Conservation (phyloP, 441 rosid species). For the Populus trichocarpa region DNA sequence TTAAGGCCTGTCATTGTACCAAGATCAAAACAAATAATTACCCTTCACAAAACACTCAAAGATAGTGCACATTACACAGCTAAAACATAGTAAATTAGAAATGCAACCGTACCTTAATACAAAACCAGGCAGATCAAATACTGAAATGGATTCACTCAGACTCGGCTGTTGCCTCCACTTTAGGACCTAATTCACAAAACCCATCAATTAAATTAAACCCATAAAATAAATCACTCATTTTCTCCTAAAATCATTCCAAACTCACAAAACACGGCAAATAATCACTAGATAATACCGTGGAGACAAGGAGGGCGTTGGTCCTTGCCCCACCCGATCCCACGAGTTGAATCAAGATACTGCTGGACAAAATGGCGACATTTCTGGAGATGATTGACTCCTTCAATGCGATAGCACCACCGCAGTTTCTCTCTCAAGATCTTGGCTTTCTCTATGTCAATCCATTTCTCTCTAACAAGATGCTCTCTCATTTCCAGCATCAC, state of each 20-base stretch:
- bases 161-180: constrained; percentile 23
- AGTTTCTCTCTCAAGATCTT: constrained; percentile 89
- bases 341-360: constrained; percentile 90
- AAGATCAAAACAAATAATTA: not conserved
- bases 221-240: not conserved
- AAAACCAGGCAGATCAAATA: not conserved
- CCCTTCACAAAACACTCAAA: not conserved
- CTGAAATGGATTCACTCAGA: constrained; percentile 12
- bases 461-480: constrained; percentile 89
- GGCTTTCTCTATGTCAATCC: constrained; percentile 97
- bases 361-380: constrained; percentile 91
- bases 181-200: constrained; percentile 24
- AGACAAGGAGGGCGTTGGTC: constrained; percentile 88
- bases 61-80: not conserved
- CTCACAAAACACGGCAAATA: not conserved
- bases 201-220: not conserved
- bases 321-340: constrained; percentile 98
- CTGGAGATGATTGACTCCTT: constrained; percentile 93
- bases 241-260: not conserved
- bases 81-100: not conserved
- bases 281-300: constrained; percentile 47
- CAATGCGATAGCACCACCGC: constrained; percentile 94
- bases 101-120: constrained; percentile 1
- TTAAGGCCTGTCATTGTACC: not conserved
- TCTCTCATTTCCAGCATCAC: constrained; percentile 98